Conservation (phyloP, 306 rosid species). For the Cicer pinnatifidum region DNA sequence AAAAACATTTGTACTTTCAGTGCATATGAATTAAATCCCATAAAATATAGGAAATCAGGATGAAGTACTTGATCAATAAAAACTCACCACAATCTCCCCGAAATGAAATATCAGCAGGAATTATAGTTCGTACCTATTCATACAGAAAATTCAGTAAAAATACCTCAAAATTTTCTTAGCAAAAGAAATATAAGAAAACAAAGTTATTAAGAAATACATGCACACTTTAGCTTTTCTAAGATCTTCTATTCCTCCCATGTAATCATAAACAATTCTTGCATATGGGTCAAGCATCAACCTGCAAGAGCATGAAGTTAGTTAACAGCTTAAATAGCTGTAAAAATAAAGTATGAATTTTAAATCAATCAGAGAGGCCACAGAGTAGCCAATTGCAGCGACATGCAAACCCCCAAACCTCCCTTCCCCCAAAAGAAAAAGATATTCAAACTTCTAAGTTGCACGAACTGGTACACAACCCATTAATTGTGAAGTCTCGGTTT, state of each 20-base stretch:
- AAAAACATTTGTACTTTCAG: too few species aligned
- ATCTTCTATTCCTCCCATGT: conserved; percentile 79
- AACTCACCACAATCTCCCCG: conserved; percentile 70
- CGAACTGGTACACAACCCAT: conserved; percentile 59
- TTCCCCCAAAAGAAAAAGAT: neutral
- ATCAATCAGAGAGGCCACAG: conserved; percentile 5
- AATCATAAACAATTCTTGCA: conserved; percentile 61
- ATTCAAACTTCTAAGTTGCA: neutral
- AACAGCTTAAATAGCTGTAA: conserved; percentile 1
- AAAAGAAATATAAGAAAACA: conserved; percentile 49
- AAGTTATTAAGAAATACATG: conserved; percentile 47
- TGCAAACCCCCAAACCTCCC: neutral
- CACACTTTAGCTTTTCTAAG: conserved; percentile 66
- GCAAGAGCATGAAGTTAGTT: conserved; percentile 40
- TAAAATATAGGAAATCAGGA: conserved; percentile 11
- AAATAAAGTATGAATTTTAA: conserved; percentile 11
- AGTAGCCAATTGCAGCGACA: conserved; percentile 16
- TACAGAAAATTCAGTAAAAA: conserved; percentile 50
- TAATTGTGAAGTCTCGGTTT: conserved; percentile 78
- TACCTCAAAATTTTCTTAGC: conserved; percentile 32
- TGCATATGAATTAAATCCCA: too few species aligned
- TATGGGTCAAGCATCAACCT: conserved; percentile 82
- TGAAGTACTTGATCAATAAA: conserved; percentile 29
- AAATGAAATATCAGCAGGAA: conserved; percentile 70
- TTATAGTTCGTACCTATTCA: conserved; percentile 69